phyloP scores from a whole-genome alignment of 768 basidiomycete species.

The Pisolithus orientalis region DNA sequence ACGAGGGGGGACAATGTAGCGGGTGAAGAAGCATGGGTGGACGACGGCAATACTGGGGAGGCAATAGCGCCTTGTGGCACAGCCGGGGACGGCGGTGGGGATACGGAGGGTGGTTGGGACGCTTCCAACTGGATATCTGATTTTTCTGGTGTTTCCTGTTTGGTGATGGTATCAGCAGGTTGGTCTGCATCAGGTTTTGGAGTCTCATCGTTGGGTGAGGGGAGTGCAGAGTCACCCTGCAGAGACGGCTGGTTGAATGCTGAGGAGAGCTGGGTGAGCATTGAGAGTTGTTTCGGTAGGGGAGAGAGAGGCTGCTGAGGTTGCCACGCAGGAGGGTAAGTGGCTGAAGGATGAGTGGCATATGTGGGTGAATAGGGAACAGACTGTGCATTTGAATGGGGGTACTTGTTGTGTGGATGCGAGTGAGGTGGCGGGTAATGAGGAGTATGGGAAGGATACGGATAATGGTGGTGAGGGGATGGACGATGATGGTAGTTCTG shows the following conservation, averaged over 20 bases:
- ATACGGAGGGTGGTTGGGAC: slow-evolving; percentile 14
- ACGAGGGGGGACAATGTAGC: not conserved
- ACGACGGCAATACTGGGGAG: slow-evolving; percentile 1
- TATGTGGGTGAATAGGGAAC: slow-evolving; percentile 30
- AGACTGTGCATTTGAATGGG: slow-evolving; percentile 31
- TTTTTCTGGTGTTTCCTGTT: not conserved
- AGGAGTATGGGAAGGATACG: slow-evolving; percentile 24
- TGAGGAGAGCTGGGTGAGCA: slow-evolving; percentile 30
- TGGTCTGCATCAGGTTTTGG: slow-evolving; percentile 5
- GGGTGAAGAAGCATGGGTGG: slow-evolving; percentile 3
- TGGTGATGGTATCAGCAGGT: not conserved
- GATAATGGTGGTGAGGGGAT: slow-evolving; percentile 29
- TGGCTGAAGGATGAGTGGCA: slow-evolving; percentile 15
- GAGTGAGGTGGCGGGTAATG: slow-evolving; percentile 17
- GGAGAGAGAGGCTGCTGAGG: slow-evolving; percentile 46
- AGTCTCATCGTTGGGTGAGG: not conserved
- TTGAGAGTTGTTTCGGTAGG: slow-evolving; percentile 58
- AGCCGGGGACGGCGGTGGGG: not conserved
- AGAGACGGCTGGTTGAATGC: not conserved
- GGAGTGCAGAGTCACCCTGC: not conserved
- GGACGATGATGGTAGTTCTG: slow-evolving; percentile 29
- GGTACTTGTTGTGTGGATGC: slow-evolving; percentile 6
- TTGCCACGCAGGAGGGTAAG: slow-evolving; percentile 41
- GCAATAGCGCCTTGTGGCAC: not conserved
- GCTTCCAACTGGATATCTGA: slow-evolving; percentile 7